Base-by-base conservation (phyloP, 371 early-diverging fungal genomes). In the Mortierella sp. region DNA sequence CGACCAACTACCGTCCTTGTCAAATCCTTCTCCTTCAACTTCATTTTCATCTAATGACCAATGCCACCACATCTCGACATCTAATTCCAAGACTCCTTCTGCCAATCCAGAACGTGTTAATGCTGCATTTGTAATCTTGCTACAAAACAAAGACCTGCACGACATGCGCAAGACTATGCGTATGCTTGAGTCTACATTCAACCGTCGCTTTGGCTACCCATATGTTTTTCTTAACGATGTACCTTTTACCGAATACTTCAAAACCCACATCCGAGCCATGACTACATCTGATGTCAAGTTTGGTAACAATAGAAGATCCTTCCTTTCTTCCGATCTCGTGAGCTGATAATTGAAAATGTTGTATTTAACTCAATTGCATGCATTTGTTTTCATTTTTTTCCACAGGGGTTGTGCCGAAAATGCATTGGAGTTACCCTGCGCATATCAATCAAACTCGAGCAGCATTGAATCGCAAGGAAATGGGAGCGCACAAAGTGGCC, bases 191-290 rank as follows among this genome's bases (percentile, higher is more conserved):
- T 84, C 89, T 28, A 87, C 91, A 26, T 98, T 97, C 82, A 99
- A 99, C 76, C 82, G 75, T 31, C 88, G 90, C 37, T 95, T 88
- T 83, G 82, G 89, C 42, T 98, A 99, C 83, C 97, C 98, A 1
- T 98, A 97, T 81, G 92, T 99, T 22, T 94, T 94, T 76, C 85
- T 95, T 57, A 94, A 95, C 83, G 94, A 98, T 67, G 90, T 86
- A 17, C 91, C 91, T 12, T 99, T 98, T 66, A 88, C 91, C 0
- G 85, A 86, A 13, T 89, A 93, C 69, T 93, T 94, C 71, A 91
- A 85, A 23, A 76, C 85, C 15, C 83, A 80, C 0, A 88, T 92
- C 31, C 83, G 78, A 5, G 86, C 87, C 70, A 59, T 93, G 68
- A 92, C 92, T 13, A 85, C 77, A 1, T 88, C 89, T 9, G 76